phyloP scores from a whole-genome alignment of 1,139 yeast genomes.

The Hansenula sp. region DNA sequence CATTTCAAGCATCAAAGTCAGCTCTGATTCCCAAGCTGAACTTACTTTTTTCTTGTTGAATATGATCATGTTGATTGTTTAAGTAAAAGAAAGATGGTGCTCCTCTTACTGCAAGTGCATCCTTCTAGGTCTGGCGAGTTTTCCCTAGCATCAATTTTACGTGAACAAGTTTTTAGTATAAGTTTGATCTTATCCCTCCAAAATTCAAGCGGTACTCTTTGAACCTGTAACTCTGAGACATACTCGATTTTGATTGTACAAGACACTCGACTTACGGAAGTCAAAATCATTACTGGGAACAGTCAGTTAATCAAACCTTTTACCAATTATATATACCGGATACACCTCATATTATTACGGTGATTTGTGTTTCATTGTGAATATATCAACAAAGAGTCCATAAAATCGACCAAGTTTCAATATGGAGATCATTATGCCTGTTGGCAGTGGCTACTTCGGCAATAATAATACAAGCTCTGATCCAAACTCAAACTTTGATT shows the following conservation, averaged over 20 bases:
- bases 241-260: too few species aligned
- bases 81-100: too few species aligned
- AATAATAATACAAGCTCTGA: neutral
- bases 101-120: too few species aligned
- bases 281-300: too few species aligned
- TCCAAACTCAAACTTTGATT: neutral
- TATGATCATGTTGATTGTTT: neutral
- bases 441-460: neutral
- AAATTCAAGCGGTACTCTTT: too few species aligned
- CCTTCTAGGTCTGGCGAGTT: too few species aligned
- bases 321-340: neutral
- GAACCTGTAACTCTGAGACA: too few species aligned
- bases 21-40: neutral
- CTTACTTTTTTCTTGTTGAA: neutral
- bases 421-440: constrained; percentile 2
- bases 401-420: neutral
- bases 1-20: neutral
- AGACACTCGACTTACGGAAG: neutral
- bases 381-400: too few species aligned
- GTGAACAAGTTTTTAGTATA: neutral
- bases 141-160: neutral
- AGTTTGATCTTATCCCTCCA: neutral
- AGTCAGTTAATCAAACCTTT: too few species aligned
- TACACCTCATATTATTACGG: neutral
- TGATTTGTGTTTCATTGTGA: too few species aligned